Percentiles rank a stretch among this genome's conserved stretches.
phyloP scores from a whole-genome alignment of 2,329 filamentous ascomycete genomes.

The Microthyrium microscopicum region DNA sequence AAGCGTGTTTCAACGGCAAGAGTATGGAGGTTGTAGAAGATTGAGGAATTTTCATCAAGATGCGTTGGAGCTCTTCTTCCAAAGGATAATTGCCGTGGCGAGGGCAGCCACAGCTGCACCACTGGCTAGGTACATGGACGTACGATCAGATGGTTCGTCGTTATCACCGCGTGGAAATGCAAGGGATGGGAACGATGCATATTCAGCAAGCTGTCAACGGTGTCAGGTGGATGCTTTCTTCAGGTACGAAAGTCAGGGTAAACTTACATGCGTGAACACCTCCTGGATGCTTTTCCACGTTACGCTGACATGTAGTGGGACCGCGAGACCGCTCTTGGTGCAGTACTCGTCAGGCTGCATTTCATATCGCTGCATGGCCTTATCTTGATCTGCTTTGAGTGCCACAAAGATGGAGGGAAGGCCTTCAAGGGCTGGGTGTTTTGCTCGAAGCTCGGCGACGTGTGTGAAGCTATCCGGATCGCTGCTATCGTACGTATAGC shows the following conservation, averaged over 20 bases:
- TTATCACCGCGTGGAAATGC: conserved; percentile 80
- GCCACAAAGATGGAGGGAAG: conserved; percentile 84
- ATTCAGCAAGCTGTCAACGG: conserved; percentile 53
- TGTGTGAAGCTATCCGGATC: conserved; percentile 93
- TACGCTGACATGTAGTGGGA: conserved; percentile 85
- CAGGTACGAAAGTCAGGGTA: conserved; percentile 2
- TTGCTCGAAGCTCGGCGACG: conserved; percentile 63
- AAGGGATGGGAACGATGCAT: conserved; percentile 73
- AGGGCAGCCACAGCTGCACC: conserved; percentile 49
- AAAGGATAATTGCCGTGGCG: conserved; percentile 42
- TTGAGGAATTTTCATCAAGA: no score
- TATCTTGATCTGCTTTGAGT: conserved; percentile 87
- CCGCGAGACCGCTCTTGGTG: conserved; percentile 66
- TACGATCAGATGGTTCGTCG: conserved; percentile 72
- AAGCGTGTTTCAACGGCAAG: background rate
- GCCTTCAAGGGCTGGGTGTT: conserved; percentile 71
- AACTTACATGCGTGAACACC: conserved; percentile 56
- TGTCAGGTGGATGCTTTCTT: background rate
- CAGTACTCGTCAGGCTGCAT: conserved; percentile 88
- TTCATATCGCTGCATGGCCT: conserved; percentile 87
- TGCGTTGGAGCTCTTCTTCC: conserved; percentile 37
- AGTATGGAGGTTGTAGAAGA: no score
- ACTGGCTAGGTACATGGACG: conserved; percentile 70
- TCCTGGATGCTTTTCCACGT: conserved; percentile 90
- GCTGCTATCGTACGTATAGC: conserved; percentile 92